Evolutionary conservation across 1,284 basidiomycete genomes (phyloP), one percentile per base, ranked within the genome.

Genomic region (Porogramme epimiltina): DNA sequence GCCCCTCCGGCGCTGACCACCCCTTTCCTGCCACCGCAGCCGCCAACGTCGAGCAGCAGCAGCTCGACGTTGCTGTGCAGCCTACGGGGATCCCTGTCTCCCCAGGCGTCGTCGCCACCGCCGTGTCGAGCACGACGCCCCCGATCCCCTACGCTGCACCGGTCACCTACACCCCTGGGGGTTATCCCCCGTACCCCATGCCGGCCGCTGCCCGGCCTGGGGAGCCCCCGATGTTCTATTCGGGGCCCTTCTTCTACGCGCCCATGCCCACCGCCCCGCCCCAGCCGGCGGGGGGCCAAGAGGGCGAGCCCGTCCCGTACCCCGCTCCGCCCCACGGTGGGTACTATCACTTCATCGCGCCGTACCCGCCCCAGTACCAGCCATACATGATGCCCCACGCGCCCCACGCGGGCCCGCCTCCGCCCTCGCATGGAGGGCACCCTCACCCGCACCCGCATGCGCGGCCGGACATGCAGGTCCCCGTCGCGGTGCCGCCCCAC

Each of bases 321-420:
- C 68, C 72, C 31, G 66, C 68, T 47, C 72, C 73, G 49, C 63
- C 70, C 49, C 76, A 76, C 28, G 28, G 28, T 15, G 8, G 8
- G 49, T 82, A 77, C 64, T 84, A 81, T 61, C 76, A 75, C 42
- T 79, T 80, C 57, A 69, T 81, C 52, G 66, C 77, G 42, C 76
- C 73, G 28, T 77, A 77, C 55, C 61, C 62, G 45, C 64, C 72
- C 45, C 57, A 55, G 28, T 82, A 81, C 63, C 71, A 73, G 11
- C 65, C 72, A 9, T 82, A 80, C 67, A 73, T 82, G 69, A 70
- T 82, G 51, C 69, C 71, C 25, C 53, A 51, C 48, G 28, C 28
- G 28, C 50, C 44, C 25, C 34, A 45, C 43, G 28, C n/a, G n/a
- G n/a, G 39, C 39, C 19, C 26, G 20, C 46, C 37, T 39, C 40